Evolutionary conservation across 495 filamentous ascomycete genomes (phyloP).

Genomic region (Aspergillus panamensis): DNA sequence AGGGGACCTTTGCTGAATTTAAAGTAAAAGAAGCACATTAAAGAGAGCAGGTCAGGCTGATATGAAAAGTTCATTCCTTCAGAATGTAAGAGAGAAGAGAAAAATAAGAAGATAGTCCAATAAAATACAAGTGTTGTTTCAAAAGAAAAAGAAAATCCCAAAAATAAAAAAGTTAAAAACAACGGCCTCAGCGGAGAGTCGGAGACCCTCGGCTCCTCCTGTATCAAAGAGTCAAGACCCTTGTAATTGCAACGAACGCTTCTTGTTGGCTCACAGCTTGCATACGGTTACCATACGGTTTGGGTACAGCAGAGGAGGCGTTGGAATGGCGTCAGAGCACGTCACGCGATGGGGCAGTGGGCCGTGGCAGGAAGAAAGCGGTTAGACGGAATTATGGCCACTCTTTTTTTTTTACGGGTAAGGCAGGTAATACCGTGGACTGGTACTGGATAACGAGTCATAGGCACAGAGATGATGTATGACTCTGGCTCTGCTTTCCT

Average conservation of each 20-base stretch:
- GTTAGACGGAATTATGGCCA: conserved; percentile 26
- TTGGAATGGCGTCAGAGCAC: conserved; percentile 37
- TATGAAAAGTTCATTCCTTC: neutral
- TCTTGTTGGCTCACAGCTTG: conserved; percentile 25
- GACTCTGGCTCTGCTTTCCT: conserved; percentile 30
- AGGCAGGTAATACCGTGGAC: neutral
- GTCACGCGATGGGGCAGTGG: conserved; percentile 42
- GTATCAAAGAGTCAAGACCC: neutral
- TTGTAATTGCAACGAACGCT: conserved; percentile 21
- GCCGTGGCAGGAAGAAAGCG: conserved; percentile 41
- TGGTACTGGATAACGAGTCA: conserved; percentile 1
- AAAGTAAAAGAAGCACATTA: neutral
- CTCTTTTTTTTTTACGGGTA: conserved; percentile 11
- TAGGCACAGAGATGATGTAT: conserved; percentile 38
- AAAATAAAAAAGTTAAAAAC: conserved; percentile 12
- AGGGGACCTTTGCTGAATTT: neutral
- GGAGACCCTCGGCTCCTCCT: neutral
- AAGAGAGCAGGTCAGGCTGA: neutral
- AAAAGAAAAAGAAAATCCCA: neutral
- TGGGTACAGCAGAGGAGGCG: conserved; percentile 16
- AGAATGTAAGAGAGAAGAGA: neutral
- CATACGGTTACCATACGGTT: conserved; percentile 27
- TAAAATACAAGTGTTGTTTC: neutral
- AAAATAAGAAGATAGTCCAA: neutral
- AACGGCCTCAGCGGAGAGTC: neutral